Conservation (phyloP, 139 green algal species). For the Picochlorum sp. region DNA sequence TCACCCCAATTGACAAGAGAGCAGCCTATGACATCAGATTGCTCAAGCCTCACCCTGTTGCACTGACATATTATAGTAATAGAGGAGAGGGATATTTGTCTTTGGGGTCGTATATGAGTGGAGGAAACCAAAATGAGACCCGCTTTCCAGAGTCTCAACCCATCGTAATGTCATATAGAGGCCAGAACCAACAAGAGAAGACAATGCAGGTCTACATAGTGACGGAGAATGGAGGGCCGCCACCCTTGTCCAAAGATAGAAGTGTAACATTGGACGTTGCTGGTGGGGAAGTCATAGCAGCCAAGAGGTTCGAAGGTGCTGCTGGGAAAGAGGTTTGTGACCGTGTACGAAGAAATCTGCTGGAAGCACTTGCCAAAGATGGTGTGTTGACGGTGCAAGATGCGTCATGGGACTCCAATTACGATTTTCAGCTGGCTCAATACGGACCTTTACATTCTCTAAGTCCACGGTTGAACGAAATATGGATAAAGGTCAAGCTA, state of each 20-base stretch:
- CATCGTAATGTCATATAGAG: conserved; percentile 46
- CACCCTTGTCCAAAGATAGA: conserved; percentile 1
- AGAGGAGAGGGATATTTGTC: conserved; percentile 42
- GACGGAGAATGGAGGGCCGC: not conserved
- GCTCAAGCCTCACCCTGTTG: conserved; percentile 29
- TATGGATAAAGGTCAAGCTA: conserved; percentile 36
- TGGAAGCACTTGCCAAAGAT: conserved; percentile 24
- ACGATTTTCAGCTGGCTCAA: conserved; percentile 38
- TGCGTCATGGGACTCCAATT: no score
- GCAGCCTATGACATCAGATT: conserved; percentile 2
- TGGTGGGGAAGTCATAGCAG: conserved; percentile 48
- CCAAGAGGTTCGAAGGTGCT: conserved; percentile 41
- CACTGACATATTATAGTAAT: conserved; percentile 35
- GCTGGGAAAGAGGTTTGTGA: conserved; percentile 38
- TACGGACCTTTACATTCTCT: conserved; percentile 51
- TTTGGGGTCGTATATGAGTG: conserved; percentile 46
- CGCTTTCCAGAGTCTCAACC: conserved; percentile 44
- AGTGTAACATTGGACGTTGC: conserved; percentile 22
- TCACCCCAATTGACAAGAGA: conserved; percentile 8
- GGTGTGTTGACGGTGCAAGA: conserved; percentile 28
- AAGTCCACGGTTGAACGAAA: conserved; percentile 39
- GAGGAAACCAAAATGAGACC: conserved; percentile 24
- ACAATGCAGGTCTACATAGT: conserved; percentile 13
- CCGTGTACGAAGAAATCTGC: conserved; percentile 12
- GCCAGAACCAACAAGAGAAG: conserved; percentile 3